These are phyloP conservation scores for Ilyonectria mors-panacis DNA, from an alignment of 2,329 filamentous ascomycete genomes.

Conservation along the genomic window DNA sequence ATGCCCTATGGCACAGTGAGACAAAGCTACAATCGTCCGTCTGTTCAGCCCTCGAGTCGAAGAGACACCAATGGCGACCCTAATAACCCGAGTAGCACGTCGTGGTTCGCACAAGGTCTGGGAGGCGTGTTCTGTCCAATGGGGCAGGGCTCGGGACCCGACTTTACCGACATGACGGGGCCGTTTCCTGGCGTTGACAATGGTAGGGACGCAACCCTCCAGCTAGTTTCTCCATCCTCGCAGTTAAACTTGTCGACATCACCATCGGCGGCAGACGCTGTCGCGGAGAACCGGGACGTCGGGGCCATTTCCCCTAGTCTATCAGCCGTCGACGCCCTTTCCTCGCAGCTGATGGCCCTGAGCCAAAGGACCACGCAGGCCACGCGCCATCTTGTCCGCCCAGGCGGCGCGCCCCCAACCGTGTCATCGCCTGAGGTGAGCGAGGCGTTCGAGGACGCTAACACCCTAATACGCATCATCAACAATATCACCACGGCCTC, in stretches of 20 bases:
- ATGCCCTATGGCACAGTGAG: not conserved
- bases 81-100: not conserved
- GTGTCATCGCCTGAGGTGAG: not conserved
- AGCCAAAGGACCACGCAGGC: not conserved
- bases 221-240: not conserved
- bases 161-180: not conserved
- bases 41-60: not conserved
- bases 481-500: not conserved
- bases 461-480: not conserved
- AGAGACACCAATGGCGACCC: not conserved
- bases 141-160: not conserved
- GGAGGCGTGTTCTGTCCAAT: not conserved
- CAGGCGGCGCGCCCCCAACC: not conserved
- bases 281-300: not conserved
- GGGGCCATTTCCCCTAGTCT: not conserved
- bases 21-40: not conserved
- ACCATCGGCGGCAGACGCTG: not conserved
- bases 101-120: not conserved
- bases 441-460: not conserved
- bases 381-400: not conserved
- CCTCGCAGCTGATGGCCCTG: not conserved
- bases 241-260: not conserved
- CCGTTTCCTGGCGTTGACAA: not conserved
- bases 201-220: not conserved
- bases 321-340: not conserved